phyloP scores from a whole-genome alignment of 2,329 filamentous ascomycete species.

The Penicillium janthinellum region DNA sequence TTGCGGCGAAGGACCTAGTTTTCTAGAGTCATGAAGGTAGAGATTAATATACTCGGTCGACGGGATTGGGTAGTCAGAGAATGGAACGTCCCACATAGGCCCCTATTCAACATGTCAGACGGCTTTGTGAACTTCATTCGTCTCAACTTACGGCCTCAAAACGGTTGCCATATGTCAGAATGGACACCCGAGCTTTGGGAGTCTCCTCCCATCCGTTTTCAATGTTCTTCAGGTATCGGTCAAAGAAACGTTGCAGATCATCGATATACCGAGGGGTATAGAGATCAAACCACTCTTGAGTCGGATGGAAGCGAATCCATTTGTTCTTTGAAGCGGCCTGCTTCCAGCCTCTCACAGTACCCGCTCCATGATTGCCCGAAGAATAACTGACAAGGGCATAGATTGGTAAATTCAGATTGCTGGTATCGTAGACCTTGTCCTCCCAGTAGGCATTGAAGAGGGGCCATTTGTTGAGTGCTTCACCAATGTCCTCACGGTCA shows the following conservation, averaged over 20 bases:
- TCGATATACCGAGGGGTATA: slow-evolving; percentile 1
- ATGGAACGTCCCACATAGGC: neutral
- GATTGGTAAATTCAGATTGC: neutral
- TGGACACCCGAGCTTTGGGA: slow-evolving; percentile 1
- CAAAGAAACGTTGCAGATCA: slow-evolving; percentile 11
- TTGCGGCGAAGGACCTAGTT: neutral
- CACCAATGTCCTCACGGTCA: neutral
- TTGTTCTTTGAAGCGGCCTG: neutral
- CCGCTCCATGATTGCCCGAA: neutral
- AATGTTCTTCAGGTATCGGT: slow-evolving; percentile 2
- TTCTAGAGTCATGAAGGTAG: neutral
- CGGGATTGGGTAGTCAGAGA: neutral
- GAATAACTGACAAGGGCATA: neutral
- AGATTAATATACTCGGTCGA: neutral
- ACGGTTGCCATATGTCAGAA: neutral
- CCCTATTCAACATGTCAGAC: neutral
- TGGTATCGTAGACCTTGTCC: neutral
- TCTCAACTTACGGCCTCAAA: neutral
- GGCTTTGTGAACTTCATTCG: neutral
- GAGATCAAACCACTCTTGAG: slow-evolving; percentile 11
- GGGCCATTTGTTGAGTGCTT: neutral
- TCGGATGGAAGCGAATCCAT: slow-evolving; percentile 1
- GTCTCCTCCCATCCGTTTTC: slow-evolving; percentile 7
- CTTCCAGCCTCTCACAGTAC: neutral
- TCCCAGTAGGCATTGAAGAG: neutral